Evolutionary conservation across 176 grass and related monocot genomes (phyloP), one percentile per base, ranked within the genome.

Genomic region (Triticum monococcum): DNA sequence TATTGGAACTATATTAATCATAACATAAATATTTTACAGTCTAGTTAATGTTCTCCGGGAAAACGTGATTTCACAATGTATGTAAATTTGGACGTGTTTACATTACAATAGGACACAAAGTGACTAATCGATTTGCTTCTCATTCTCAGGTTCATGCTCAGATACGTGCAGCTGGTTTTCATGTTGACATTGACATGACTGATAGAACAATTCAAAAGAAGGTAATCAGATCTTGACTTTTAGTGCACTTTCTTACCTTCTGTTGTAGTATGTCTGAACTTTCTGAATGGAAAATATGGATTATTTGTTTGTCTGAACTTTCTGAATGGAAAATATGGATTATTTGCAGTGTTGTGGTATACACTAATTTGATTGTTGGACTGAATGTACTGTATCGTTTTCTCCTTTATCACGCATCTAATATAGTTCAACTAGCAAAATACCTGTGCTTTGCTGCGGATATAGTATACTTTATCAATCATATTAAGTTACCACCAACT

Each of bases 161-260:
- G 83, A 86, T 99, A 74, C 90, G 83, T 78, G 60, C 89, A 80
- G 90, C 92, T 87, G 94, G 97, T 54, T 99, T 91, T 89, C 83
- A 96, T 79, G 92, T 91, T 75, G 97, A 92, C 43, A 89, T 95
- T 59, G 97, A 96, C 75, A 77, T 72, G 30, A 91, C 94, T 20
- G 97, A 99, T 73, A 90, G 94, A 67, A 99, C 94, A 62, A 99
- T 99, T 81, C 97, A 99, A 77, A 99, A 99, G 85, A 99, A 99
- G 94, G 97, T 96, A 84, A 50, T 81, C 72, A 4, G 33, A 54
- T 88, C 60, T 84, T 45, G 32, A 8, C 54, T 72, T 79, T 33
- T 62, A 54, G 18, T 8, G 63, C 12, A 41, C 7, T 75, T 81
- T 64, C n/a, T 72, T 65, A 65, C 20, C 24, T 28, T 77, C 24